Base-by-base conservation (phyloP, 441 rosid genomes). In the Croton laevigatus region DNA sequence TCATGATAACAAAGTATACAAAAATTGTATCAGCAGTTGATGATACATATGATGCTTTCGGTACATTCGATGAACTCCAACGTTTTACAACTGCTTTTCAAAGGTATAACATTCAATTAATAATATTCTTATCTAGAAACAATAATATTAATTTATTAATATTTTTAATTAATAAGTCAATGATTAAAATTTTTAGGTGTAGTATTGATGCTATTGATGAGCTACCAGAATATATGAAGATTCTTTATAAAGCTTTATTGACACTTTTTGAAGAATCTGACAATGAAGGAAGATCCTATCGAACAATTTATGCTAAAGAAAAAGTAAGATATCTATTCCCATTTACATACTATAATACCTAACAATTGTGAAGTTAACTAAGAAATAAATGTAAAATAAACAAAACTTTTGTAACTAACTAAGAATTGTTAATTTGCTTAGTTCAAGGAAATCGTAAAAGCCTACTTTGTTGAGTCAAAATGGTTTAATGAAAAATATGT, bases 21-120 rank as follows among this genome's bases (percentile, higher is more conserved):
- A 9, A 10, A 0, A 0, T 65, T 36, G 1, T 45, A 7, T 6
- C 71, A 0, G 4, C 65, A 2, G 14, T 69, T 17, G 78, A 75
- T 34, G 78, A 75, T 40, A 70, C 65, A 0, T 75, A 69, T n/a
- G 78, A 75, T 69, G 65, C 78, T 0, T 69, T 62, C 16, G 69
- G 70, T 5, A 63, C 63, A 0, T 1, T 44, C 17, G 74, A 69
- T 17, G 73, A 75, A n/a, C 59, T 70, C n/a, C 59, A 57, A 23
- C 32, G 2, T 19, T 58, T 69, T 0, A 64, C 78, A 0, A 8
- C 34, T 1, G 60, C 78, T 2, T 11, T 75, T n/a, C 13, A 64
- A 20, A 63, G 73, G 78, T 75, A 23, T 22, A n/a, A 20, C 44
- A 63, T 19, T 3, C 19, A 0, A 0, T 5, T 38, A 38, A 38